phyloP scores from a whole-genome alignment of 768 basidiomycete species.

The Kwoniella dejecticola region DNA sequence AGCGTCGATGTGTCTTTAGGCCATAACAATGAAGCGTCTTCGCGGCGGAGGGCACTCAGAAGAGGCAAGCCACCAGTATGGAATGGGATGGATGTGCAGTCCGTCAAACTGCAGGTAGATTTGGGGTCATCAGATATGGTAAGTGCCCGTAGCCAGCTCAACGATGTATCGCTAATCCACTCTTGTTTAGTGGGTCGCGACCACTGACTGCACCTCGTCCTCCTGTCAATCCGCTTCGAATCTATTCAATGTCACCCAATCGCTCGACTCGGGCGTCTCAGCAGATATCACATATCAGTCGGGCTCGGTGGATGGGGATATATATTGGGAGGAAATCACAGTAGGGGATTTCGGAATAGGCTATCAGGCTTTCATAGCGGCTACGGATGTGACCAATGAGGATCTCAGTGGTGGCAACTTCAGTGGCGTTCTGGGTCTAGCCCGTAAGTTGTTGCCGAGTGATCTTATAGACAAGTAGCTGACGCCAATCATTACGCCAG shows the following conservation, averaged over 20 bases:
- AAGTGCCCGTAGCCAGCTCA: too few species aligned
- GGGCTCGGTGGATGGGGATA: conserved; percentile 42
- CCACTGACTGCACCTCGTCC: conserved; percentile 32
- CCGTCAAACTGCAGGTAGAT: conserved; percentile 49
- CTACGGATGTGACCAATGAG: conserved; percentile 40
- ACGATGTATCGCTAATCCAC: conserved; percentile 12
- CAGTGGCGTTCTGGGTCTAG: conserved; percentile 50
- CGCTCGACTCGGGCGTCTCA: conserved; percentile 34
- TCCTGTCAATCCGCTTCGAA: conserved; percentile 32
- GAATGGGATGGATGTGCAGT: conserved; percentile 34
- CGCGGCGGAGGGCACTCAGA: neutral
- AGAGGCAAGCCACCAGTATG: conserved; percentile 9
- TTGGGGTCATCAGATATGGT: conserved; percentile 54
- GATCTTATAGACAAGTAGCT: neutral
- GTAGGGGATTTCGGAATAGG: conserved; percentile 50
- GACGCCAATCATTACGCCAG: conserved; percentile 1
- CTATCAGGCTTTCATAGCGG: conserved; percentile 53
- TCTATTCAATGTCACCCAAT: conserved; percentile 24
- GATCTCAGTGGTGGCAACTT: conserved; percentile 48
- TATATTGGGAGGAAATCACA: conserved; percentile 52
- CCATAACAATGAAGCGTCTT: conserved; percentile 22
- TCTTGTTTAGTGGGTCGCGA: conserved; percentile 50
- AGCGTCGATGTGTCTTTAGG: conserved; percentile 46
- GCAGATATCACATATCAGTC: conserved; percentile 45
- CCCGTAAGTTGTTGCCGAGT: conserved; percentile 29